Evolutionary conservation across 2,329 filamentous ascomycete species (phyloP).

Genomic region (Alternaria consortialis): DNA sequence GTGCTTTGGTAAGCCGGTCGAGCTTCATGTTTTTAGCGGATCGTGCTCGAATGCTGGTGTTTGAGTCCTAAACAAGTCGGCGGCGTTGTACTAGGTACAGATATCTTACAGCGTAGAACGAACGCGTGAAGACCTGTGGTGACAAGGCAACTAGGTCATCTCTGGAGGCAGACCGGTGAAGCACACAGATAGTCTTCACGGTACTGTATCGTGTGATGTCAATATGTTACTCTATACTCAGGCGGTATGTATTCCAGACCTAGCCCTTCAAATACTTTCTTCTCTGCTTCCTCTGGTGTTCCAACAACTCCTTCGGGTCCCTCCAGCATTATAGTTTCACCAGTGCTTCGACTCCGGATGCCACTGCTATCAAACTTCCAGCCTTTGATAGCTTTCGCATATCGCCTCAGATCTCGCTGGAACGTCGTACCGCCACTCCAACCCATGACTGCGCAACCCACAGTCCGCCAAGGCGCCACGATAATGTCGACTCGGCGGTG

Average conservation of each 20-base stretch:
- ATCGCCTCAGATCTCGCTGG: slow-evolving; percentile 82
- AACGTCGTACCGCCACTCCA: slow-evolving; percentile 93
- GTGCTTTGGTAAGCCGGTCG: not conserved
- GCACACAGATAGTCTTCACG: not conserved
- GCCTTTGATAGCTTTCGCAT: slow-evolving; percentile 74
- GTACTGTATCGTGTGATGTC: slow-evolving; percentile 14
- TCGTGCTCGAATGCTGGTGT: not conserved
- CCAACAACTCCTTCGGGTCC: slow-evolving; percentile 54
- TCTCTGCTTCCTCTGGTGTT: slow-evolving; percentile 77
- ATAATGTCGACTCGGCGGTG: slow-evolving; percentile 94
- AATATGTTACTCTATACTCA: slow-evolving; percentile 57
- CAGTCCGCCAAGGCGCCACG: slow-evolving; percentile 84
- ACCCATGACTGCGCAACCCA: slow-evolving; percentile 85
- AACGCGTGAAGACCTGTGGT: not conserved
- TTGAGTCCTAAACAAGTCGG: not conserved
- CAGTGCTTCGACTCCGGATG: slow-evolving; percentile 72
- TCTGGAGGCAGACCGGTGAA: not conserved
- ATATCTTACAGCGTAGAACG: not conserved
- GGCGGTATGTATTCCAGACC: slow-evolving; percentile 63
- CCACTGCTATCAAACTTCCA: slow-evolving; percentile 95
- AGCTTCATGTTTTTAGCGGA: not conserved
- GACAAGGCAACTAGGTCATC: not conserved
- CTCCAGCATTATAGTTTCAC: slow-evolving; percentile 77
- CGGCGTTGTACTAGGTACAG: not conserved
- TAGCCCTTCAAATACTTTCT: slow-evolving; percentile 78